Percentiles rank a stretch among this genome's conserved stretches.
These are phyloP conservation scores for Talaromyces stipitatus DNA, from an alignment of 495 filamentous ascomycete species.

Conservation along the genomic window DNA sequence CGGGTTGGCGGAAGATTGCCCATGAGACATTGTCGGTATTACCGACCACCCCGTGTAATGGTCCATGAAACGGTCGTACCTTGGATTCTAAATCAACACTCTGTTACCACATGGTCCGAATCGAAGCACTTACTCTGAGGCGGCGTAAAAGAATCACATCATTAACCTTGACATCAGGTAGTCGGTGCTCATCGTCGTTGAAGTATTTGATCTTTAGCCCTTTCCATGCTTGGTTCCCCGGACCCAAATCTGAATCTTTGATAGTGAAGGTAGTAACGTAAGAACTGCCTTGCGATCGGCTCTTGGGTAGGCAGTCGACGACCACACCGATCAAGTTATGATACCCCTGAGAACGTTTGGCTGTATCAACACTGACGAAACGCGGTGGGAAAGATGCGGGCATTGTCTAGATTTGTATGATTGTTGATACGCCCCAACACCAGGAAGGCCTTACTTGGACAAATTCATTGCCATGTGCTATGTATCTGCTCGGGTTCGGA, in stretches of 20 bases:
- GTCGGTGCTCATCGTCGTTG: slow-evolving; percentile 21
- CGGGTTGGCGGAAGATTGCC: slow-evolving; percentile 29
- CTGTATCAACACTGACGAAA: slow-evolving; percentile 30
- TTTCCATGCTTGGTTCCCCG: slow-evolving; percentile 21
- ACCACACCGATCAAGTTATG: slow-evolving; percentile 43
- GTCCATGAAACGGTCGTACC: slow-evolving; percentile 16
- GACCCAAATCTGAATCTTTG: slow-evolving; percentile 29
- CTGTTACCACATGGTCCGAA: background rate
- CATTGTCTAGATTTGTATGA: slow-evolving; percentile 7
- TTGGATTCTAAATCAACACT: slow-evolving; percentile 11
- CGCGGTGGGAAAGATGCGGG: slow-evolving; percentile 11
- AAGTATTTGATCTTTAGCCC: slow-evolving; percentile 47
- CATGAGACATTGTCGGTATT: slow-evolving; percentile 23
- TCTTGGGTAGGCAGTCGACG: slow-evolving; percentile 27
- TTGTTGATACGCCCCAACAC: background rate
- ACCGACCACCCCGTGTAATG: slow-evolving; percentile 20
- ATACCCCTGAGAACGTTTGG: slow-evolving; percentile 17
- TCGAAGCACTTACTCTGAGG: slow-evolving; percentile 26
- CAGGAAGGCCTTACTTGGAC: background rate
- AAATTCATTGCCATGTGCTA: too few species aligned
- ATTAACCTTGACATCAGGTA: slow-evolving; percentile 32
- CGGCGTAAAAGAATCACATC: slow-evolving; percentile 42
- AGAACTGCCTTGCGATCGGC: slow-evolving; percentile 23
- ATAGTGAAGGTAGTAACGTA: slow-evolving; percentile 42
- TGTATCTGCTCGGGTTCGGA: too few species aligned